Conservation (phyloP, 768 basidiomycete species). For the Megacollybia marginata region DNA sequence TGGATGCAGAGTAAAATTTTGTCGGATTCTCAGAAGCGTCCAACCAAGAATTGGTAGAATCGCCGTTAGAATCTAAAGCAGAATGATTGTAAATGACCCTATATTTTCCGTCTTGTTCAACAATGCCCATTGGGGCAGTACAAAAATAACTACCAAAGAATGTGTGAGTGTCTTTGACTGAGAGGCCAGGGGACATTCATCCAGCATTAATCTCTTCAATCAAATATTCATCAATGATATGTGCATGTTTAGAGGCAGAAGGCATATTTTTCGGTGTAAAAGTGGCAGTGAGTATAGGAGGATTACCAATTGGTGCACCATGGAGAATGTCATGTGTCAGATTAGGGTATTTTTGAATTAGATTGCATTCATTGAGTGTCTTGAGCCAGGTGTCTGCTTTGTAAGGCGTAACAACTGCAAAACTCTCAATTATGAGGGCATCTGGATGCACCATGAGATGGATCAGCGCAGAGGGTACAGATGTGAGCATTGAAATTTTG, state of each 20-base stretch:
- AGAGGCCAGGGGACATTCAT: background rate
- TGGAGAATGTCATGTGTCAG: too few species aligned
- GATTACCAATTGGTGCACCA: slow-evolving; percentile 8
- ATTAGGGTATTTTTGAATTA: background rate
- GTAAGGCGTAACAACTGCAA: slow-evolving; percentile 6
- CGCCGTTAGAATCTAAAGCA: too few species aligned
- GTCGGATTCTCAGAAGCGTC: too few species aligned
- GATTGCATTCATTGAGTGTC: background rate
- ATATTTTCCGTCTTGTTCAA: background rate
- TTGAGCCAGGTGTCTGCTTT: slow-evolving; percentile 2
- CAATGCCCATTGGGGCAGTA: slow-evolving; percentile 4
- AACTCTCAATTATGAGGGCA: slow-evolving; percentile 7
- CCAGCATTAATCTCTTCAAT: slow-evolving; percentile 1
- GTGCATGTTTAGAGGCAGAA: slow-evolving; percentile 1
- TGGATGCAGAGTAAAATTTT: too few species aligned
- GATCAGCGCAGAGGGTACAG: too few species aligned
- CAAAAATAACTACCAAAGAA: slow-evolving; percentile 5
- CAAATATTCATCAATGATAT: slow-evolving; percentile 4
- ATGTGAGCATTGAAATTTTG: background rate
- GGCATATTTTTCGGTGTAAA: slow-evolving; percentile 8
- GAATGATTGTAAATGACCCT: background rate
- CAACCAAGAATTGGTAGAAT: too few species aligned
- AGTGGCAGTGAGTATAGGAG: slow-evolving; percentile 1
- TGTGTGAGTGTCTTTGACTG: background rate
- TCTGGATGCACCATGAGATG: slow-evolving; percentile 1